These are phyloP conservation scores for Penicillium sp. DNA, from an alignment of 2,329 filamentous ascomycete genomes.

Conservation along the genomic window DNA sequence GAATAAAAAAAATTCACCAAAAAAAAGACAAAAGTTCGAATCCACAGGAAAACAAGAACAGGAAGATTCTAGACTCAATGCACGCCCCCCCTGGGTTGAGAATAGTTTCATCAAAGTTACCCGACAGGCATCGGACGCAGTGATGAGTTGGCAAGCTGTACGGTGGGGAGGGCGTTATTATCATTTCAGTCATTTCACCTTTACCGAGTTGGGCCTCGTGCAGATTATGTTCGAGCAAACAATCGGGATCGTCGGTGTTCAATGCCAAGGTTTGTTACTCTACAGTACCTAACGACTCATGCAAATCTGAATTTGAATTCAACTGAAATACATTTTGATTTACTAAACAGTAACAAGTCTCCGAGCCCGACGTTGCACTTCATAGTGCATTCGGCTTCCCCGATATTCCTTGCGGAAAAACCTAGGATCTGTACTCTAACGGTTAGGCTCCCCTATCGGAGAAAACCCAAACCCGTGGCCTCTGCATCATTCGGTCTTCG, in stretches of 20 bases:
- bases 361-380: slow-evolving; percentile 11
- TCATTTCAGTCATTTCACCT: slow-evolving; percentile 8
- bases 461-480: background rate
- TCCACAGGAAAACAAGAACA: background rate
- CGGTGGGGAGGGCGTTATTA: slow-evolving; percentile 30
- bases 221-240: slow-evolving; percentile 13
- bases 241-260: slow-evolving; percentile 1
- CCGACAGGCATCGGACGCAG: slow-evolving; percentile 60
- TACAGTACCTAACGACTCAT: too few species aligned
- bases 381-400: background rate
- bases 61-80: slow-evolving; percentile 1
- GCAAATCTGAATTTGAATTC: background rate
- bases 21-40: background rate
- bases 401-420: slow-evolving; percentile 14
- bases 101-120: slow-evolving; percentile 19
- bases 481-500: background rate
- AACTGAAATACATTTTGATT: background rate
- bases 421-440: background rate
- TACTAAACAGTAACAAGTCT: background rate
- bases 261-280: background rate
- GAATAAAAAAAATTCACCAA: background rate
- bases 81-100: slow-evolving; percentile 5
- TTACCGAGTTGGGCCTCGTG: slow-evolving; percentile 24
- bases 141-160: slow-evolving; percentile 70
- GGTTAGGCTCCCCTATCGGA: slow-evolving; percentile 13